These are phyloP conservation scores for Nitzschia sp. DNA, from an alignment of 108 stramenopile species.

Conservation along the genomic window DNA sequence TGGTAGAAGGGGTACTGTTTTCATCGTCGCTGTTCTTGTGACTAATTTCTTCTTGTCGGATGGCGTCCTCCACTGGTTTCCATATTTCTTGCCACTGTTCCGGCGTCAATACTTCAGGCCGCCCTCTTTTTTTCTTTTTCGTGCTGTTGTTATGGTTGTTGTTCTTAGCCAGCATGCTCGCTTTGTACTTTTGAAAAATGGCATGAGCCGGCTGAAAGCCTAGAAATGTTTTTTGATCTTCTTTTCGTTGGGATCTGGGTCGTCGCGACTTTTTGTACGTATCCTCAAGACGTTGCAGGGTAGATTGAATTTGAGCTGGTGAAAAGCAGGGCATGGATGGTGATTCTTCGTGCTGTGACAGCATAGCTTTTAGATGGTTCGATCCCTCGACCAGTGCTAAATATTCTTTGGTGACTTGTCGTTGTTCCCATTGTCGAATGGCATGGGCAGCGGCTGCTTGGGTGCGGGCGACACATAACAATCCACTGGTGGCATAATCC, in stretches of 20 bases:
- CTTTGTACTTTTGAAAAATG: constrained; percentile 73
- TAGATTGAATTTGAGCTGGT: constrained; percentile 10
- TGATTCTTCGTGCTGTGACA: too few species aligned
- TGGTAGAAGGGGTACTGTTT: too few species aligned
- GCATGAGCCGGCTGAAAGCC: constrained; percentile 73
- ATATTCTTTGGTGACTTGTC: constrained; percentile 69
- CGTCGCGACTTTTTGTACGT: constrained; percentile 44
- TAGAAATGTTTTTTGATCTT: constrained; percentile 51
- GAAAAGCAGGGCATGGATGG: constrained; percentile 6
- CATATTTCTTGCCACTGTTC: constrained; percentile 38
- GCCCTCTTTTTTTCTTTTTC: constrained; percentile 4
- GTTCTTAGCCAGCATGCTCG: constrained; percentile 15
- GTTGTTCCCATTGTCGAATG: constrained; percentile 53
- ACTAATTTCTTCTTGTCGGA: background rate
- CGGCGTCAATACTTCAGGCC: constrained; percentile 2
- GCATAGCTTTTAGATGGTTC: background rate
- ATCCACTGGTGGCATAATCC: constrained; percentile 86
- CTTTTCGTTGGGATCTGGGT: constrained; percentile 34
- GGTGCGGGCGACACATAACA: constrained; percentile 64
- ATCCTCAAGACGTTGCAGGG: constrained; percentile 33
- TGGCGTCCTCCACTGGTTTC: constrained; percentile 18
- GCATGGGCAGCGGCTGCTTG: constrained; percentile 58
- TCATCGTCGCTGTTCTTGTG: background rate
- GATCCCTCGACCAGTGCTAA: constrained; percentile 64
- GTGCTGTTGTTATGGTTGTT: background rate